Base-by-base conservation (phyloP, 129 eudicot species). In the Mikania micrantha region DNA sequence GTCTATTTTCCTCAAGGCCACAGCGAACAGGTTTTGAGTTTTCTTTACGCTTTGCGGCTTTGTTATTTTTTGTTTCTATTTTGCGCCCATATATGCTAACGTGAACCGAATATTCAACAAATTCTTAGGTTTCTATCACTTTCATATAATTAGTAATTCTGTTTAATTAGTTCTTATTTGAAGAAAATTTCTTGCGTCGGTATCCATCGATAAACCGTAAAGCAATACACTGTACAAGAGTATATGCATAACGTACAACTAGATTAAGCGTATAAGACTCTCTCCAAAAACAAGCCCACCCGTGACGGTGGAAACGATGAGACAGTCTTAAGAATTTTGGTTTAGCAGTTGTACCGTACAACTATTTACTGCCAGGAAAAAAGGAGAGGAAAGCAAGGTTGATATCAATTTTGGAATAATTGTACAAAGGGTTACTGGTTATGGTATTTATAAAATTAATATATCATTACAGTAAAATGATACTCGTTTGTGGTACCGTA, bases 1-100 rank as follows among this genome's bases (percentile, higher is more conserved):
- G 97, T 91, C 54, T 91, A 91, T 78, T 91, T 91, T 61, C 97
- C 97, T 38, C 98, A 91, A 82, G 98, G 98, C 71, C 98, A 91
- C 72, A 85, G 95, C 76, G 98, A 91, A 67, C 98, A 91, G 96
- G 98, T 91, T 62, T 4, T 8, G n/a, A n/a, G n/a, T 4, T 29
- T 52, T 70, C 21, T 9, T 52, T 24, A 15, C 34, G 25, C 5
- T 45, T 20, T 20, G 13, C 17, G 13, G 38, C 10, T 56, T 38
- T n/a, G n/a, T n/a, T n/a, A n/a, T 29, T 9, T 1, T 24, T 41
- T 7, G 15, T 57, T 58, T 9, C 41, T 59, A 29, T 29, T 24
- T n/a, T 59, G 62, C 62, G 62, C 38, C 38, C 20, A 0, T 56
- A 27, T 8, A 12, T 9, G 2, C 61, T 54, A 56, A 56, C 62